Conservation (phyloP, 1,284 basidiomycete species). For the Sanghuangporus sanghuang region DNA sequence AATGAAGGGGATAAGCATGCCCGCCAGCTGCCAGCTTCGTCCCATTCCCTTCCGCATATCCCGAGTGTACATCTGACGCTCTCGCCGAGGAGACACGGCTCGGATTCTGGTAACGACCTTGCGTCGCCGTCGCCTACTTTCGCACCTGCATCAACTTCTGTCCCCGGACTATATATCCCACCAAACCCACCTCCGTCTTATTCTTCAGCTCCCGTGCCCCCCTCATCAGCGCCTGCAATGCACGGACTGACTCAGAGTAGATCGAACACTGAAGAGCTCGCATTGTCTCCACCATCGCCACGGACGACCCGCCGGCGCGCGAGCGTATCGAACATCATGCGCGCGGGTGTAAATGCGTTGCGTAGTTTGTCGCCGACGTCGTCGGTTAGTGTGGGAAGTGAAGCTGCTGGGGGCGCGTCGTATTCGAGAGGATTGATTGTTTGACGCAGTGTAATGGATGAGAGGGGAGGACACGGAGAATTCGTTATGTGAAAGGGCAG, state of each 20-base stretch:
- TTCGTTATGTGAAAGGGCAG: no score
- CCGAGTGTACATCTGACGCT: not conserved
- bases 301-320: not conserved
- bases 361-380: not conserved
- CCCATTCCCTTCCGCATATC: not conserved
- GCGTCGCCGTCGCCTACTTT: not conserved
- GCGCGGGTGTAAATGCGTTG: slow-evolving; percentile 9
- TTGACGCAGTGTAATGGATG: not conserved
- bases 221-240: no score
- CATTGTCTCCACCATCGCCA: not conserved
- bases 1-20: not conserved
- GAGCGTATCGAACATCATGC: slow-evolving; percentile 11
- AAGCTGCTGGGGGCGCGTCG: no score
- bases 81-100: not conserved
- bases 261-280: no score
- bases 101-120: not conserved
- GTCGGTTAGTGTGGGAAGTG: no score
- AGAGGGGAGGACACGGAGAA: no score
- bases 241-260: no score
- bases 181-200: no score
- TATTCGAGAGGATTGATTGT: not conserved
- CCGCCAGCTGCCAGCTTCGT: not conserved
- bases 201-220: no score
- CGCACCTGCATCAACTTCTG: not conserved
- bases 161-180: no score